Conservation (phyloP, 78 protist species). For the Paulinella micropora region DNA sequence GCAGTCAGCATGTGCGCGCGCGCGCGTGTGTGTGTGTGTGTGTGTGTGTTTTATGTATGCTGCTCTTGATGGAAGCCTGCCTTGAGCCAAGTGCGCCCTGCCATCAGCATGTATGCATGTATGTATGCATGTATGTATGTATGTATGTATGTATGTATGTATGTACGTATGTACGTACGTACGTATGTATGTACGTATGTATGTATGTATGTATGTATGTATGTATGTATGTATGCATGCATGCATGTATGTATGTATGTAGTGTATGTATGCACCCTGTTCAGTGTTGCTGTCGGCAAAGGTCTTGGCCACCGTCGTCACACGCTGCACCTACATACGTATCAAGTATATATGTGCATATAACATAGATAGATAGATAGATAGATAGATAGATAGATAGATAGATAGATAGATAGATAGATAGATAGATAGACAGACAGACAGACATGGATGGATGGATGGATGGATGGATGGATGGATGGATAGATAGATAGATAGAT, state of each 20-base stretch:
- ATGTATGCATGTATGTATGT: too few species aligned
- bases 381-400: not conserved
- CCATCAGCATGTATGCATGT: too few species aligned
- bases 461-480: not conserved
- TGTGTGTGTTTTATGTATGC: too few species aligned
- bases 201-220: not conserved
- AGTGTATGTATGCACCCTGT: too few species aligned
- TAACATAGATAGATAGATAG: not conserved
- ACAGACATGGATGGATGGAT: not conserved
- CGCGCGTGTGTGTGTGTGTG: not conserved
- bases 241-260: too few species aligned
- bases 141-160: not conserved
- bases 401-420: not conserved
- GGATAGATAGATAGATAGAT: not conserved
- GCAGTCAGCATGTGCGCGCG: not conserved
- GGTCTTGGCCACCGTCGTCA: not conserved
- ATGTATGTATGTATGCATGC: not conserved
- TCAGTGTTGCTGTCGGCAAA: constrained; percentile 1
- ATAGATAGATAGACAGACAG: not conserved
- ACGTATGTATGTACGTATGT: not conserved
- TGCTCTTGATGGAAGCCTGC: too few species aligned
- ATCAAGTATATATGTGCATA: not conserved
- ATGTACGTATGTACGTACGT: not conserved
- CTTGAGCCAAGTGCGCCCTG: too few species aligned
- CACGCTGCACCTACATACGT: not conserved